phyloP scores from a whole-genome alignment of 495 filamentous ascomycete species.

The Talaromyces adpressus region DNA sequence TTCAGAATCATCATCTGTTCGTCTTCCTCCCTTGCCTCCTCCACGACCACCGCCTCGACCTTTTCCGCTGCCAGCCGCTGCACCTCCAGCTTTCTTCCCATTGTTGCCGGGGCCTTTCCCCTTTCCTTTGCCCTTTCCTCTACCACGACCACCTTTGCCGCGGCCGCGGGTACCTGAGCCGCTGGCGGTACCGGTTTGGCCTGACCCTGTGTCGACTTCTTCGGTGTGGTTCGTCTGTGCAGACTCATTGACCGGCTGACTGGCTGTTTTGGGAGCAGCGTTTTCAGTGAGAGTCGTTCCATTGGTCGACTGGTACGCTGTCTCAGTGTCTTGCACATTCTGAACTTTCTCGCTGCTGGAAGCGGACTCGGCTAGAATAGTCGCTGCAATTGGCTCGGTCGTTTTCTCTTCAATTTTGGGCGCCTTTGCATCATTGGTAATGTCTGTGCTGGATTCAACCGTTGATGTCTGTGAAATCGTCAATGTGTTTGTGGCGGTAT shows the following conservation, averaged over 20 bases:
- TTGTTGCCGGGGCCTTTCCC: background rate
- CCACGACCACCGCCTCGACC: constrained; percentile 29
- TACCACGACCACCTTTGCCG: constrained; percentile 4
- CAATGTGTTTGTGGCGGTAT: background rate
- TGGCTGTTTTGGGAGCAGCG: background rate
- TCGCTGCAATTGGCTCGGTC: background rate
- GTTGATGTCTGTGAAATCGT: background rate
- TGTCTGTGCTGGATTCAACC: background rate
- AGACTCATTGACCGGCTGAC: background rate
- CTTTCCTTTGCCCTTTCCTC: background rate
- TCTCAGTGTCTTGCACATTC: background rate
- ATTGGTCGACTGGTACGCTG: background rate
- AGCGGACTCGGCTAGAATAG: background rate
- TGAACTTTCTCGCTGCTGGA: background rate
- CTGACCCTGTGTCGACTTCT: background rate
- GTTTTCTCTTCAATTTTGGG: background rate
- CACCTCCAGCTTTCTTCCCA: background rate
- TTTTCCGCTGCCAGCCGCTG: constrained; percentile 11
- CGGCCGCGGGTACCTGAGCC: background rate
- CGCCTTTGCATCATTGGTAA: background rate
- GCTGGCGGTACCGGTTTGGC: background rate
- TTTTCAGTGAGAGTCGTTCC: background rate
- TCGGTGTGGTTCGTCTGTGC: background rate
- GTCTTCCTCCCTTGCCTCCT: constrained; percentile 19
- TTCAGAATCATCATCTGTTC: constrained; percentile 24